phyloP scores from a whole-genome alignment of 164 flowering plant species.

The Stephania cephalantha region DNA sequence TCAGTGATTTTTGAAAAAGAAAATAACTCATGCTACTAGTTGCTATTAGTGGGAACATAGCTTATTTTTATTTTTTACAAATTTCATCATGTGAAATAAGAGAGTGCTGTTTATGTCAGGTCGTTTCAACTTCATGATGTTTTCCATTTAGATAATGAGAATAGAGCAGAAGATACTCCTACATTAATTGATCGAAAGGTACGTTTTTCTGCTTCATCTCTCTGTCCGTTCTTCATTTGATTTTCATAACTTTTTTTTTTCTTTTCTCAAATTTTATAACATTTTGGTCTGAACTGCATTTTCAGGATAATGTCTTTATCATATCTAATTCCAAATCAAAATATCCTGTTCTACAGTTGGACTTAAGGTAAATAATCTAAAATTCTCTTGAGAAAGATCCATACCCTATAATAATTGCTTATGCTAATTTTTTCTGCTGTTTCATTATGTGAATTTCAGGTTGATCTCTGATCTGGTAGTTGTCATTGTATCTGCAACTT shows the following conservation, averaged over 20 bases:
- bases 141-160: conserved; percentile 78
- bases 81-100: conserved; percentile 8
- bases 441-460: conserved; percentile 31
- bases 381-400: background rate
- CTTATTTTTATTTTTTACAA: background rate
- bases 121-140: conserved; percentile 76
- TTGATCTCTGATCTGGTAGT: conserved; percentile 90
- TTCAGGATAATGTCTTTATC: conserved; percentile 91
- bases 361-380: conserved; percentile 47
- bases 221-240: background rate
- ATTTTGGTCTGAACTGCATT: conserved; percentile 9
- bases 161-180: conserved; percentile 77
- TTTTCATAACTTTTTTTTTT: background rate
- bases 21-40: background rate
- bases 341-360: conserved; percentile 80
- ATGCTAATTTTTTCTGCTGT: background rate
- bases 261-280: conserved; percentile 3
- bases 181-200: conserved; percentile 86
- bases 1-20: background rate
- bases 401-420: background rate
- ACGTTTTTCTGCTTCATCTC: conserved; percentile 1
- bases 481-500: conserved; percentile 92
- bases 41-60: background rate
- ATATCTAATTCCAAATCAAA: conserved; percentile 88
- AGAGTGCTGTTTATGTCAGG: conserved; percentile 26